phyloP scores from a whole-genome alignment of 2,329 filamentous ascomycete species.

The Neofusicoccum ribis region DNA sequence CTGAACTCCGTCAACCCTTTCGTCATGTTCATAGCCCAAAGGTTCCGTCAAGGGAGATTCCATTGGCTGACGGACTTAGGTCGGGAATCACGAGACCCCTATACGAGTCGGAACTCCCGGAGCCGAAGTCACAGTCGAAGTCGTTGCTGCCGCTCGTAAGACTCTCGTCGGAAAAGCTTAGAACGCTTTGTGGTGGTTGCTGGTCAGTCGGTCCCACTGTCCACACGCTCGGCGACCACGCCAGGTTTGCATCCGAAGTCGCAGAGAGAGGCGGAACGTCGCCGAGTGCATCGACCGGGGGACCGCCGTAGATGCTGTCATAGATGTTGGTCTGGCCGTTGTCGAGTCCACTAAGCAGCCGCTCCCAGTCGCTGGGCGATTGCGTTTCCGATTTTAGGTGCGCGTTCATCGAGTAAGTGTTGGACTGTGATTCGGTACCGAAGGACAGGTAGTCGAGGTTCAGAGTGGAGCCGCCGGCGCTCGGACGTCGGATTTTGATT shows the following conservation, averaged over 20 bases:
- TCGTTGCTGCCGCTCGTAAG: conserved; percentile 55
- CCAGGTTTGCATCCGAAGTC: conserved; percentile 31
- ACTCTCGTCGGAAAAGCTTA: conserved; percentile 63
- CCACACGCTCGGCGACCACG: conserved; percentile 41
- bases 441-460: conserved; percentile 54
- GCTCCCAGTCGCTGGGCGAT: conserved; percentile 76
- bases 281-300: conserved; percentile 44
- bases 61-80: conserved; percentile 13
- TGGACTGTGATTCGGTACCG: conserved; percentile 37
- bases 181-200: conserved; percentile 52
- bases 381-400: conserved; percentile 44
- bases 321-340: conserved; percentile 81
- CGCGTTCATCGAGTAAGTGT: conserved; percentile 27
- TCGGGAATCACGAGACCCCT: conserved; percentile 21
- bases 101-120: conserved; percentile 24
- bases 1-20: neutral
- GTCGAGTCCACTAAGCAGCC: conserved; percentile 76
- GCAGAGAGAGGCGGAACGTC: conserved; percentile 34
- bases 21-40: conserved; percentile 1
- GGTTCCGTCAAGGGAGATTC: neutral
- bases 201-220: conserved; percentile 31
- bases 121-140: conserved; percentile 35
- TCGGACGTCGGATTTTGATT: conserved; percentile 40
- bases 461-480: conserved; percentile 30
- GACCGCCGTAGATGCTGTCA: conserved; percentile 75